phyloP scores from a whole-genome alignment of 177 flowering plant species.

The Telopea speciosissima region DNA sequence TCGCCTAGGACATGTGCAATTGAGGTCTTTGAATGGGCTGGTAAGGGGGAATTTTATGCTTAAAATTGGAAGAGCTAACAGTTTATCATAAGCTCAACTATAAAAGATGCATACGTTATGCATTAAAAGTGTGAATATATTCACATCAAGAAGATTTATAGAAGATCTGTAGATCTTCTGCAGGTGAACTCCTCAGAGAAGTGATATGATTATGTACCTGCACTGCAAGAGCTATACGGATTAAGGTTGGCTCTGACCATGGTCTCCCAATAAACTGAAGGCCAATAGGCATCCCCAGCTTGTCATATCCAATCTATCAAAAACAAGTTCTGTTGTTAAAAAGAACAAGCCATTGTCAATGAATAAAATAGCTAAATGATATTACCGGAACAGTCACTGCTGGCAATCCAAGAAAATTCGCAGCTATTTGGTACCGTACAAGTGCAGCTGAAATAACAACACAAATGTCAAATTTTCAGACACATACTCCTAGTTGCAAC shows the following conservation, averaged over 20 bases:
- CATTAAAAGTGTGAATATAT: neutral
- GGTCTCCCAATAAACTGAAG: conserved; percentile 91
- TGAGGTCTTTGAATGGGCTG: too few relatives aligned
- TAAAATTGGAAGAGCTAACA: too few relatives aligned
- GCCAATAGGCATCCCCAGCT: conserved; percentile 78
- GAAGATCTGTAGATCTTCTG: neutral
- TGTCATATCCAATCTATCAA: conserved; percentile 66
- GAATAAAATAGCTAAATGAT: neutral
- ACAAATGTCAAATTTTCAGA: neutral
- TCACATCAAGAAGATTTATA: neutral
- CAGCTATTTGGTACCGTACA: conserved; percentile 76
- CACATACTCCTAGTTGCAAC: neutral
- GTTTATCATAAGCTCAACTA: neutral
- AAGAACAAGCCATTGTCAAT: neutral
- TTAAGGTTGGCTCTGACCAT: conserved; percentile 72
- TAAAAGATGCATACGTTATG: neutral
- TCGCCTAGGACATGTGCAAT: too few relatives aligned
- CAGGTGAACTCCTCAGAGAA: neutral
- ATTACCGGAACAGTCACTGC: conserved; percentile 82
- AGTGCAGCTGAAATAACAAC: conserved; percentile 66
- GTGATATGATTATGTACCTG: conserved; percentile 42
- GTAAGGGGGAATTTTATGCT: too few relatives aligned
- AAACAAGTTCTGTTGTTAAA: conserved; percentile 12
- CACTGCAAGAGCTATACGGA: conserved; percentile 61
- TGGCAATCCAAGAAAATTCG: conserved; percentile 90